phyloP scores from a whole-genome alignment of 352 stramenopile genomes.

The Pythium periplocum region DNA sequence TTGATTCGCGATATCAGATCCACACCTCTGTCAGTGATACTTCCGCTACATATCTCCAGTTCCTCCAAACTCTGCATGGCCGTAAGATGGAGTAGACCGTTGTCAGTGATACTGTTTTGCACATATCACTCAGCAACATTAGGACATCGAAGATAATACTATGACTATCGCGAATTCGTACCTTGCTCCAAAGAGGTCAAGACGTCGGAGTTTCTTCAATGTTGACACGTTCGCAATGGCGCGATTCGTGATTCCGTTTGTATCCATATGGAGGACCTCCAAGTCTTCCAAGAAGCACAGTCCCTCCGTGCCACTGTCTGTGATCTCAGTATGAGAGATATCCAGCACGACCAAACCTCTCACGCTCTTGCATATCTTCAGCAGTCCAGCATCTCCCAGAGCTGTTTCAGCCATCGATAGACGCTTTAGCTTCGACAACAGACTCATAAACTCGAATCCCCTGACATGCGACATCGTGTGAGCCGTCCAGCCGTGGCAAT shows the following conservation, averaged over 20 bases:
- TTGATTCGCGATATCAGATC: constrained; percentile 73
- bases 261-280: constrained; percentile 60
- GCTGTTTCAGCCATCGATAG: constrained; percentile 55
- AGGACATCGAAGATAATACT: constrained; percentile 1
- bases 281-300: constrained; percentile 47
- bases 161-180: constrained; percentile 15
- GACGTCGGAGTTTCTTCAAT: constrained; percentile 39
- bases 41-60: constrained; percentile 61
- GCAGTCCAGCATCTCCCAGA: constrained; percentile 47
- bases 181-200: constrained; percentile 79
- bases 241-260: constrained; percentile 57
- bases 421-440: constrained; percentile 39
- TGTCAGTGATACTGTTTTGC: constrained; percentile 51
- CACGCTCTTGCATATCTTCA: constrained; percentile 52
- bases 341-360: constrained; percentile 45
- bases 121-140: constrained; percentile 2
- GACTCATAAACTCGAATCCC: constrained; percentile 70
- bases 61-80: constrained; percentile 45
- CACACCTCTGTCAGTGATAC: constrained; percentile 62
- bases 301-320: constrained; percentile 42
- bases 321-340: constrained; percentile 69
- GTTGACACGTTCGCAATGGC: constrained; percentile 45
- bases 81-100: constrained; percentile 55
- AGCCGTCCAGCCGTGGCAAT: too few relatives aligned
- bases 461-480: constrained; percentile 10